Conservation (phyloP, 371 early-diverging fungal species). For the Enteropsectra breve region DNA sequence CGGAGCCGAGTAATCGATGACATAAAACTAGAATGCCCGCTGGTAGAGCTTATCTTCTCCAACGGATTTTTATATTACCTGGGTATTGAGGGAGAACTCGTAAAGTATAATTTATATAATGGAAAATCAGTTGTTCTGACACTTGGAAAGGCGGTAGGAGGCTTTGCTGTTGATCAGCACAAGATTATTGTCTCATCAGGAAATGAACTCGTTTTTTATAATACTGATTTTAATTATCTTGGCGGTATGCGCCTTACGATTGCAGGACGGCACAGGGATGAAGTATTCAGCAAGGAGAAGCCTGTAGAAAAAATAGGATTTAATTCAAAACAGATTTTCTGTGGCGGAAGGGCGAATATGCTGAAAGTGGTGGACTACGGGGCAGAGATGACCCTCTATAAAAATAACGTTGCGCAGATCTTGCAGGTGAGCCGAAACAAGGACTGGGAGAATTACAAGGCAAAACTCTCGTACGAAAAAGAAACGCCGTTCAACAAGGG, state of each 20-base stretch:
- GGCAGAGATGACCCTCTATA: not conserved
- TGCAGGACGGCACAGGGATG: conserved; percentile 38
- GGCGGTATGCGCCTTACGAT: conserved; percentile 10
- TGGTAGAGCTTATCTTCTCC: conserved; percentile 24
- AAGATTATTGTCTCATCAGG: conserved; percentile 24
- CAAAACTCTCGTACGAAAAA: conserved; percentile 21
- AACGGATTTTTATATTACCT: conserved; percentile 29
- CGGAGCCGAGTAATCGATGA: conserved; percentile 43
- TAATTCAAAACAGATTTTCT: conserved; percentile 29
- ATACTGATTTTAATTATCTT: conserved; percentile 34
- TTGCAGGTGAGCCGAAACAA: conserved; percentile 34
- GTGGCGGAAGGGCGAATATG: conserved; percentile 36
- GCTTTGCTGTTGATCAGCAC: conserved; percentile 19
- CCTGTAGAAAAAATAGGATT: conserved; percentile 33
- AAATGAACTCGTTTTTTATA: conserved; percentile 34
- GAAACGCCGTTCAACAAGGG: conserved; percentile 30
- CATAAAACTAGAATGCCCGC: conserved; percentile 23
- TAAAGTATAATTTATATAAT: conserved; percentile 32
- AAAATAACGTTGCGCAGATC: conserved; percentile 19
- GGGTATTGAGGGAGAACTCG: conserved; percentile 30
- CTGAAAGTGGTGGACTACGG: conserved; percentile 27
- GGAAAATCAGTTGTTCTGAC: not conserved
- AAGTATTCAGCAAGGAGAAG: conserved; percentile 38
- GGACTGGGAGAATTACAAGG: conserved; percentile 47
- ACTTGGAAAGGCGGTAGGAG: conserved; percentile 23